Evolutionary conservation across 108 stramenopile genomes (phyloP), one percentile per base, ranked within the genome.

Genomic region (Asterionellopsis glacialis): DNA sequence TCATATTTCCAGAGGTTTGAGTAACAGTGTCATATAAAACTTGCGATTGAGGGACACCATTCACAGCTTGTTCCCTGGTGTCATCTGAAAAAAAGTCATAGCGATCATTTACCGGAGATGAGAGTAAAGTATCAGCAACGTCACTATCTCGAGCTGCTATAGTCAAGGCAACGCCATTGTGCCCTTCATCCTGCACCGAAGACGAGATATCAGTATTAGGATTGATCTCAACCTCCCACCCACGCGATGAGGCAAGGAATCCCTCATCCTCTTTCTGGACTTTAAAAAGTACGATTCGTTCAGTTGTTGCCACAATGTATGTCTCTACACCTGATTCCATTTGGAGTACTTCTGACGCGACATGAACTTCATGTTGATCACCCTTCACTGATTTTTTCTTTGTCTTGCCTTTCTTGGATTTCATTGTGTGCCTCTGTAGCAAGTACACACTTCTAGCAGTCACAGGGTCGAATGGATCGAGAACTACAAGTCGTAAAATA

Each of bases 241-340:
- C 79, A 51, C 88, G 69, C 15, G 61, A 68, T 16, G 77, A 55
- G 0, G 61, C 64, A 39, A 81, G 47, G 24, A 41, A 52, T 18
- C 81, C 77, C 14, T 65, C 60, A 43, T 57, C 64, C 16, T 76
- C 75, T 51, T 69, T 72, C 55, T 67, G 84, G 19, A 88, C 59
- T 45, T 70, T 81, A 40, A 94, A 77, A 38, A 84, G 70, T 18
- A 87, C 68, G 19, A 90, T 67, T 50, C 92, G 81, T 48, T 61
- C 67, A 9, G 78, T 83, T 25, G 88, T 86, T 13, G 74, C 82
- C 28, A 88, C 69, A 14, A 87, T 69, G 56, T 78, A 94, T 26
- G 82, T 83, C 11, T 86, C 88, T 44, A 76, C 64, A 23, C 92
- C 89, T 33, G 70, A 72, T 41, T 70, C 84, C 64, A 75, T 73